Base-by-base conservation (phyloP, 345 rosid genomes). In the Gossypioides kirkii region DNA sequence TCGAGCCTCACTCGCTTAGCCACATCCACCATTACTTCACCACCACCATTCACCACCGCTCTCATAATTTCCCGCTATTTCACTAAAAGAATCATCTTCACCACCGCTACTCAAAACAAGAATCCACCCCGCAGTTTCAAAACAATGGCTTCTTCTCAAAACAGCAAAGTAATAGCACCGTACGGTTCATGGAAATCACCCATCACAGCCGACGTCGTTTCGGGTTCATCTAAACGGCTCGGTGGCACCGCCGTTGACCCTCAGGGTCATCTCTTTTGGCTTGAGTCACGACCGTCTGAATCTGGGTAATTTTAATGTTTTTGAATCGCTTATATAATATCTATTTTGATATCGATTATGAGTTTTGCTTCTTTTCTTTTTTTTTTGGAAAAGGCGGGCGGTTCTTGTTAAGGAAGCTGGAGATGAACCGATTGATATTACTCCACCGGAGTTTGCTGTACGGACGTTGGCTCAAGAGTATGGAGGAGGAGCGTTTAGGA, bases 171-270 rank as follows among this genome's bases (percentile, higher is more conserved):
- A 65, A 82, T 86, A 1, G 89, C 97, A 63, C 96, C 97, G 8
- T 94, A 87, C 22, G 99, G 99, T 70, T 88, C 98, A 23, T 94
- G 98, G 98, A 89, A 86, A 74, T 94, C 99, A 16, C 98, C 97
- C 8, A 87, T 94, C 80, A 87, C 98, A 18, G 92, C 98, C 64
- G 94, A 92, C 73, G 78, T 86, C 42, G 91, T 92, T 76, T 88
- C 98, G 42, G 97, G 98, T 10, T 75, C 94, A 64, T 90, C 90
- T 75, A 94, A 94, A 72, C 80, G 87, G 45, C 94, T 92, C n/a
- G 91, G 84, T 1, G 98, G 97, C 46, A 79, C 92, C 41, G 79
- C 94, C 52, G 83, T 90, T 22, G 94, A 92, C 71, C 86, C 84
- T 56, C 84, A 59, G 11, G 99, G 97, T 52, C 89, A 82, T 75